A percentile compares a stretch with the other conserved stretches of the same genome.
phyloP scores from a whole-genome alignment of 2,329 filamentous ascomycete species.

The Tolypocladium nubicola region DNA sequence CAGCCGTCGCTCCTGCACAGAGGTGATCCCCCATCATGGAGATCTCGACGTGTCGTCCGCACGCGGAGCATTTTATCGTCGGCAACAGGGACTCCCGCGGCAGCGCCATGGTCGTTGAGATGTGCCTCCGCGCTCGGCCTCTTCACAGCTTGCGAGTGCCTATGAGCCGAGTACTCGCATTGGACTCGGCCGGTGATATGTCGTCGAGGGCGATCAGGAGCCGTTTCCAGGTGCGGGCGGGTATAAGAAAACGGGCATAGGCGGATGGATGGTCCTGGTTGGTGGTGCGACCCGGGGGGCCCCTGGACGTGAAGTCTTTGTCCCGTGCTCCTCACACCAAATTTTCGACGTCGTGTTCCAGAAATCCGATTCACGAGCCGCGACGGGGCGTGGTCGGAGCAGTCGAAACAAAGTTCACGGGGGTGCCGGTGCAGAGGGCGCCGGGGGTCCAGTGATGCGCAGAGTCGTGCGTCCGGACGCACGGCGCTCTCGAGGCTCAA shows the following conservation, averaged over 20 bases:
- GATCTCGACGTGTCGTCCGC: constrained; percentile 68
- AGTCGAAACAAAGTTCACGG: neutral
- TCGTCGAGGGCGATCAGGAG: neutral
- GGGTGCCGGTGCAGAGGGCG: neutral
- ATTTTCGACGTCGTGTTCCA: neutral
- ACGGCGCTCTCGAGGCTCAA: neutral
- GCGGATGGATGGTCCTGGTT: too few species aligned
- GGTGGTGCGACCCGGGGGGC: neutral
- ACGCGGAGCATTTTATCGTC: constrained; percentile 80
- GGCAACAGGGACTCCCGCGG: constrained; percentile 62
- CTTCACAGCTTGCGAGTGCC: neutral
- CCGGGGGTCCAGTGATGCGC: neutral
- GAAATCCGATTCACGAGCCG: neutral
- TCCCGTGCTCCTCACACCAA: neutral
- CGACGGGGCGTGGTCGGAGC: neutral
- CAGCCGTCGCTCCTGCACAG: constrained; percentile 44
- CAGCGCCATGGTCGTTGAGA: constrained; percentile 31
- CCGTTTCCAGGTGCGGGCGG: neutral
- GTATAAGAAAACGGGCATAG: neutral
- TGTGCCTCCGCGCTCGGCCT: neutral
- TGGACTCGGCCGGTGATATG: neutral
- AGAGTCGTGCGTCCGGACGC: neutral
- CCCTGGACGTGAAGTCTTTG: neutral
- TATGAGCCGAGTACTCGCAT: neutral
- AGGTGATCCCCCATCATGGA: constrained; percentile 78